phyloP scores from a whole-genome alignment of 352 stramenopile species.

The Pseudoperonospora humuli region DNA sequence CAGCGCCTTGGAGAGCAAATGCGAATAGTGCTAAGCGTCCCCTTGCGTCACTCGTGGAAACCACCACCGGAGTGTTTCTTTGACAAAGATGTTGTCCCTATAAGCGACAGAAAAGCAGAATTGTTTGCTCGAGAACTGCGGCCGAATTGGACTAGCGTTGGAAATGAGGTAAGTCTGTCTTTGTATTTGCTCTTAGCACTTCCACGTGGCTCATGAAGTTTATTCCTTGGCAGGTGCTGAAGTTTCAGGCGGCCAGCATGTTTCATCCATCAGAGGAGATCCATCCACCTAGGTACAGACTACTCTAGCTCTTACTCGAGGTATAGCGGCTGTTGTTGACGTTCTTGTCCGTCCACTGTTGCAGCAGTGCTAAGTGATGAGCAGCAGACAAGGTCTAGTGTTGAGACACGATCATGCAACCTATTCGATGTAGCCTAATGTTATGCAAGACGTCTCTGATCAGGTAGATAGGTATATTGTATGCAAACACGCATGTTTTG shows the following conservation, averaged over 20 bases:
- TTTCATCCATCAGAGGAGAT: constrained; percentile 6
- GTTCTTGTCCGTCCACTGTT: too few relatives aligned
- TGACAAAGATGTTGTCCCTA: constrained; percentile 1
- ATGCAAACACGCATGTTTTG: not conserved
- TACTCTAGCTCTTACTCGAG: too few relatives aligned
- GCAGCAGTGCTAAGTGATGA: too few relatives aligned
- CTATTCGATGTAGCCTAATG: too few relatives aligned
- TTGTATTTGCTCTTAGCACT: not conserved
- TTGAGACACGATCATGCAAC: too few relatives aligned
- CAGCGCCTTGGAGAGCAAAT: constrained; percentile 24
- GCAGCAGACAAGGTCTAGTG: too few relatives aligned
- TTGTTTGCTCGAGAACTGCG: constrained; percentile 65
- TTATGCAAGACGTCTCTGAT: too few relatives aligned
- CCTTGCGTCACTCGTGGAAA: constrained; percentile 72
- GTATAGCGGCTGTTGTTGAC: too few relatives aligned
- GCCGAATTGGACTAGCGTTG: constrained; percentile 50
- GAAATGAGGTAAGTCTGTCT: constrained; percentile 38
- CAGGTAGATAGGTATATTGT: too few relatives aligned
- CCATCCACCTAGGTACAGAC: too few relatives aligned
- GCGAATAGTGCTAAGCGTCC: constrained; percentile 53
- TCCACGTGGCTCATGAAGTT: not conserved
- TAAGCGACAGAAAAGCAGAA: constrained; percentile 31
- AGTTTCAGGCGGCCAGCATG: constrained; percentile 31
- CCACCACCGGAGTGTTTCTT: constrained; percentile 60
- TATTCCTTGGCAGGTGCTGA: constrained; percentile 33